Evolutionary conservation across 106 monocot species (phyloP), one percentile per base, ranked within the genome.

Genomic region (Dioscorea dumetorum): DNA sequence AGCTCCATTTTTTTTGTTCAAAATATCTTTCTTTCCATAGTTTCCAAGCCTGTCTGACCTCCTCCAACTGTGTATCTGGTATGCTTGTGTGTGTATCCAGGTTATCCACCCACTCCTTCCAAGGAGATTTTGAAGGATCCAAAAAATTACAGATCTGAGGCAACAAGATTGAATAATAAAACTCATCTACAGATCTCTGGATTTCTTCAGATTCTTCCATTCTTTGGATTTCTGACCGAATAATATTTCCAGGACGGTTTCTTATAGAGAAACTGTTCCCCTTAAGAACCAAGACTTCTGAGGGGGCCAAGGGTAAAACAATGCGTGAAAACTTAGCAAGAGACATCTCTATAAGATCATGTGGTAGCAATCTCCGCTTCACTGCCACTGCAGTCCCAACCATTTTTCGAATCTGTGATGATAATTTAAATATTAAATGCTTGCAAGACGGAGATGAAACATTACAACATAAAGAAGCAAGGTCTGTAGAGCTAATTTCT

Each of bases 351-450:
- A 91, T 80, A 24, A 87, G 70, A 63, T 91, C 95, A 31, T 63
- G 62, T 16, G 91, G 91, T 69, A 97, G 74, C 66, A 91, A 82
- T 58, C 70, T 73, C 15, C 91, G 83, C 71, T 88, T 91, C 22
- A 91, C 88, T 33, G 95, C 91, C 28, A 91, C 81, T 17, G 95
- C 91, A 64, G 91, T 95, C 24, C 86, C 95, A 48, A 97, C 88
- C 95, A 97, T 97, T 75, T 97, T 97, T 54, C 91, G 78, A 14
- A 97, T 91, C 95, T 97, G 83, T 49, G 20, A 57, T 16, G 22
- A 31, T 53, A 31, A 60, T 4, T 64, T 24, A 12, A 32, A 64
- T 62, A 79, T 16, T 18, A 58, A 34, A 18, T 19, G 21, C 8
- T 20, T 20, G 8, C 33, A 35, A 5, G 41, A 33, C 10, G 57